A percentile compares a stretch with the other conserved stretches of the same genome.
Evolutionary conservation across 1,139 yeast species (phyloP).

Genomic region (Lodderomyces parapsilosis): DNA sequence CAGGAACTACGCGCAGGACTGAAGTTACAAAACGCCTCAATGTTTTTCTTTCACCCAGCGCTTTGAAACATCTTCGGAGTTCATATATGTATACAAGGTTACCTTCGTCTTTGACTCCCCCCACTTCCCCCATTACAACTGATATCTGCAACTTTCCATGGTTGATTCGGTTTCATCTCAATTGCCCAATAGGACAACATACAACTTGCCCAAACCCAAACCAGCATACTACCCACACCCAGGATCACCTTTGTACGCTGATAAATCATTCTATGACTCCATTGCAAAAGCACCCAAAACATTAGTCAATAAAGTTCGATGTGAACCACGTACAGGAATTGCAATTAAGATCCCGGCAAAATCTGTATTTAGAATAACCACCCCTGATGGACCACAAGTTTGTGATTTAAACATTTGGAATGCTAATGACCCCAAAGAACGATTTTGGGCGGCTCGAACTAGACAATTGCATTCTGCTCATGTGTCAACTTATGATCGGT

Average conservation of each 20-base stretch:
- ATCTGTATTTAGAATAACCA: slow-evolving; percentile 55
- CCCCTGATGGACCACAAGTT: slow-evolving; percentile 71
- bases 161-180: slow-evolving; percentile 31
- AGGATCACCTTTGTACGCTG: slow-evolving; percentile 52
- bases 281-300: slow-evolving; percentile 44
- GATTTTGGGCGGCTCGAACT: slow-evolving; percentile 70
- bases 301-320: slow-evolving; percentile 34
- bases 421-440: slow-evolving; percentile 57
- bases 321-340: slow-evolving; percentile 56
- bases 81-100: background rate
- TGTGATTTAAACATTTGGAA: slow-evolving; percentile 70
- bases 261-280: slow-evolving; percentile 43
- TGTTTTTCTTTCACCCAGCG: no score
- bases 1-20: background rate
- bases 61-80: background rate
- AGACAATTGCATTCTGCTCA: slow-evolving; percentile 68
- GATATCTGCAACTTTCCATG: background rate
- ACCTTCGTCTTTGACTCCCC: no score
- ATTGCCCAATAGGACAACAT: slow-evolving; percentile 36
- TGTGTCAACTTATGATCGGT: slow-evolving; percentile 58
- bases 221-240: slow-evolving; percentile 60
- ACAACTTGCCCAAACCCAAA: slow-evolving; percentile 46
- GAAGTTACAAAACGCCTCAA: no score
- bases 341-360: slow-evolving; percentile 64
- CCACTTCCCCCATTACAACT: no score